phyloP scores from a whole-genome alignment of 345 rosid genomes.

The Lepidium africanum region DNA sequence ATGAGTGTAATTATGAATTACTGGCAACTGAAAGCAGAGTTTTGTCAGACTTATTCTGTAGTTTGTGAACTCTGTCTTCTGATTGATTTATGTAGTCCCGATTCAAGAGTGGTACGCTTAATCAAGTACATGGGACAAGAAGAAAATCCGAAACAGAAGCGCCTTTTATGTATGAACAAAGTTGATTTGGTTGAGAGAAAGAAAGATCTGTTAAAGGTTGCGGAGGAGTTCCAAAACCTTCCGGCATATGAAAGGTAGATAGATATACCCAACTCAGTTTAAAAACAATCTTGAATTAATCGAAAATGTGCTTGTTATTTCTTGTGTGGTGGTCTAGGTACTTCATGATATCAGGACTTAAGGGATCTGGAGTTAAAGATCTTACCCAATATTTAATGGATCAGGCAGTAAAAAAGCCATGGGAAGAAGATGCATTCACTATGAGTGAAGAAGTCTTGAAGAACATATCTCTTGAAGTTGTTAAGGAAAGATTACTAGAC shows the following conservation, averaged over 20 bases:
- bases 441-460: slow-evolving; percentile 91
- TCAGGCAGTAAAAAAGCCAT: slow-evolving; percentile 86
- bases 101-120: slow-evolving; percentile 67
- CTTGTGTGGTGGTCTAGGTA: slow-evolving; percentile 37
- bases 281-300: not conserved
- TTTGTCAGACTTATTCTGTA: not conserved
- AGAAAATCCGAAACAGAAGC: slow-evolving; percentile 56
- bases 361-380: slow-evolving; percentile 77
- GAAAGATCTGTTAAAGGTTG: slow-evolving; percentile 68
- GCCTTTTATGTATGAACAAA: slow-evolving; percentile 88
- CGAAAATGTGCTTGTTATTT: not conserved
- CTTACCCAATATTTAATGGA: slow-evolving; percentile 62
- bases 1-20: not conserved
- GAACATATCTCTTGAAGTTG: slow-evolving; percentile 81
- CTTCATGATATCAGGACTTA: slow-evolving; percentile 83
- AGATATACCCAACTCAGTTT: not conserved
- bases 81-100: slow-evolving; percentile 46
- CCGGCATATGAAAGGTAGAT: slow-evolving; percentile 73
- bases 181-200: slow-evolving; percentile 75
- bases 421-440: slow-evolving; percentile 80
- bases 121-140: slow-evolving; percentile 64
- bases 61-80: not conserved
- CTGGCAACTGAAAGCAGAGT: not conserved
- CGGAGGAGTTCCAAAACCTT: slow-evolving; percentile 70
- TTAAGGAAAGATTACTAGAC: slow-evolving; percentile 77